Percentiles rank a stretch among this genome's conserved stretches.
phyloP scores from a whole-genome alignment of 148 eudicot species.

The Vaccinium myrtillus region DNA sequence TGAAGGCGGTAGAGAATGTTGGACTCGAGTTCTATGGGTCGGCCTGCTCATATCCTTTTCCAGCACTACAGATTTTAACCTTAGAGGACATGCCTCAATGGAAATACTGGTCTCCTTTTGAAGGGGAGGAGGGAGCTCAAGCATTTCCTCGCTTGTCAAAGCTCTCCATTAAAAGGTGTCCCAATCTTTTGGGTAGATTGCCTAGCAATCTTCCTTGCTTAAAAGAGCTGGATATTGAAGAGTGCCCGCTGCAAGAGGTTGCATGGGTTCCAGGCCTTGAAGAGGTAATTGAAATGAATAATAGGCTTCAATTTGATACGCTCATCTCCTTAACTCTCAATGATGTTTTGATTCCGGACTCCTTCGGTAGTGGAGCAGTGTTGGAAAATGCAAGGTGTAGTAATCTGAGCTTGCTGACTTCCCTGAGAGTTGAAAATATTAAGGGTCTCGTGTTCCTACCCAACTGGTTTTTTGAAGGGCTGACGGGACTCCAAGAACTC shows the following conservation, averaged over 20 bases:
- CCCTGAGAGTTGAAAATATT: background rate
- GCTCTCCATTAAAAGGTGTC: too few species aligned
- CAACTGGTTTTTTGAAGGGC: background rate
- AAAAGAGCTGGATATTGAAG: background rate
- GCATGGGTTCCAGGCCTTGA: background rate
- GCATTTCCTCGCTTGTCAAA: too few species aligned
- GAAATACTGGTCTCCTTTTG: too few species aligned
- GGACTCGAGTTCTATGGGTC: too few species aligned
- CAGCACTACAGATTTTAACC: too few species aligned
- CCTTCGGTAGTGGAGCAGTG: background rate
- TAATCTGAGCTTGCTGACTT: background rate
- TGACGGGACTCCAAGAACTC: background rate
- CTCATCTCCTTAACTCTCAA: background rate
- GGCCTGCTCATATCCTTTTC: too few species aligned
- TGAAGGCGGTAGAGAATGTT: too few species aligned
- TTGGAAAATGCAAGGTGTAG: background rate
- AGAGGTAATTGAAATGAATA: background rate
- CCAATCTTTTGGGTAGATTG: background rate
- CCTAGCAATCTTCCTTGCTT: constrained; percentile 4
- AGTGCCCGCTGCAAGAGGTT: background rate
- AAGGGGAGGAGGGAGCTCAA: too few species aligned
- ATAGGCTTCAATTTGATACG: background rate
- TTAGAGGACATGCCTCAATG: too few species aligned
- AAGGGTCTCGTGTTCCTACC: background rate
- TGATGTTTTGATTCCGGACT: background rate